These are phyloP conservation scores for Nemania serpens DNA, from an alignment of 2,329 filamentous ascomycete species.

Conservation along the genomic window DNA sequence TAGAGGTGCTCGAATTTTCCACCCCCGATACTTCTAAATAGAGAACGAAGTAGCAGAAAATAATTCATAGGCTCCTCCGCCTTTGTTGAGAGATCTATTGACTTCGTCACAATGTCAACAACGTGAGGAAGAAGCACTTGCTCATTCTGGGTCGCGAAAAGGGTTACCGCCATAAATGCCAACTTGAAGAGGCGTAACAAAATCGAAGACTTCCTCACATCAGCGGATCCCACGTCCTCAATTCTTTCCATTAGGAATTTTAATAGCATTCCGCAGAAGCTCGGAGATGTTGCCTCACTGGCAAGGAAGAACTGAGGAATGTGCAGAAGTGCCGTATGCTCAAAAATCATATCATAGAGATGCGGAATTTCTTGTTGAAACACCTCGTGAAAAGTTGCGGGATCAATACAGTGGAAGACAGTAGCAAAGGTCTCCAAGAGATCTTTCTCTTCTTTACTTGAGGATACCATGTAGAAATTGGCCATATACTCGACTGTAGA, in stretches of 20 bases:
- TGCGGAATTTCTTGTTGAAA: conserved; percentile 97
- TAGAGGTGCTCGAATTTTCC: conserved; percentile 98
- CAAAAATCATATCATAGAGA: conserved; percentile 96
- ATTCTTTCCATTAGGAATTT: conserved; percentile 98
- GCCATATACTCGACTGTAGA: conserved; percentile 91
- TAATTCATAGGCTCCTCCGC: conserved; percentile 99
- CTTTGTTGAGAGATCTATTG: conserved; percentile 92
- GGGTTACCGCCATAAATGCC: conserved; percentile 97
- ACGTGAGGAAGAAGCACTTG: conserved; percentile 94
- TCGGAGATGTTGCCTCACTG: conserved; percentile 96
- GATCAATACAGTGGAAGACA: conserved; percentile 97
- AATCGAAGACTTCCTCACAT: conserved; percentile 91
- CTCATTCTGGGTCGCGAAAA: conserved; percentile 95
- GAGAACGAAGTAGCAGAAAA: conserved; percentile 86
- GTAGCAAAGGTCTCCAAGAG: conserved; percentile 96
- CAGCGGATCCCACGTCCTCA: conserved; percentile 88
- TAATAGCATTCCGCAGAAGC: conserved; percentile 96
- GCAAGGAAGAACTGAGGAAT: conserved; percentile 98
- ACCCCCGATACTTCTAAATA: conserved; percentile 96
- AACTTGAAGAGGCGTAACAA: conserved; percentile 94
- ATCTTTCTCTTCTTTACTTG: conserved; percentile 95
- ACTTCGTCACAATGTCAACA: conserved; percentile 95
- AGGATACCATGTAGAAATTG: conserved; percentile 93
- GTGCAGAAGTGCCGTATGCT: conserved; percentile 91
- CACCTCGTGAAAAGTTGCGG: conserved; percentile 97